phyloP scores from a whole-genome alignment of 2,329 filamentous ascomycete species.

The Emydomyces testavorans region DNA sequence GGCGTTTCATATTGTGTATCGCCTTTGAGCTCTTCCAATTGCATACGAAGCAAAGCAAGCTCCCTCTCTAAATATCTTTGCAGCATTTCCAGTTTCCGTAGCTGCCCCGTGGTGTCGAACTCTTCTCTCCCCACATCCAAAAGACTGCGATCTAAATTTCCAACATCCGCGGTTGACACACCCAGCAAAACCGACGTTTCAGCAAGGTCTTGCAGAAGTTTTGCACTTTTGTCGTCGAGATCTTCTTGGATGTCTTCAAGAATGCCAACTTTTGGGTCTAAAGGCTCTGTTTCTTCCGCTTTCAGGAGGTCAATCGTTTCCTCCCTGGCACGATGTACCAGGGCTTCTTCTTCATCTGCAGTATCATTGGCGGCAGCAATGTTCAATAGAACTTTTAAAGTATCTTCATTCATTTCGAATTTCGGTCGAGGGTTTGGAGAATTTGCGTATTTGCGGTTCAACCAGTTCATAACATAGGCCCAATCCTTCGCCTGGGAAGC shows the following conservation, averaged over 20 bases:
- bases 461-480: slow-evolving; percentile 77
- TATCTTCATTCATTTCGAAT: slow-evolving; percentile 82
- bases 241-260: slow-evolving; percentile 45
- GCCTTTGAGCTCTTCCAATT: slow-evolving; percentile 25
- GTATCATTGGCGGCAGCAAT: slow-evolving; percentile 65
- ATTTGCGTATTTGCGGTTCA: slow-evolving; percentile 51
- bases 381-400: slow-evolving; percentile 60
- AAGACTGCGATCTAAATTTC: slow-evolving; percentile 43
- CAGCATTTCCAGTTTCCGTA: slow-evolving; percentile 46
- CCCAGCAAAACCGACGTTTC: slow-evolving; percentile 42
- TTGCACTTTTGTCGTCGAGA: slow-evolving; percentile 43
- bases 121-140: slow-evolving; percentile 46
- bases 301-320: slow-evolving; percentile 27
- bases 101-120: slow-evolving; percentile 45
- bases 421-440: slow-evolving; percentile 50
- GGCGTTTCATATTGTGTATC: slow-evolving; percentile 42
- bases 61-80: slow-evolving; percentile 46
- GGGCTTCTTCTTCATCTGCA: slow-evolving; percentile 38
- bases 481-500: slow-evolving; percentile 81
- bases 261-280: slow-evolving; percentile 32
- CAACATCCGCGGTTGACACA: slow-evolving; percentile 39
- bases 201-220: slow-evolving; percentile 49
- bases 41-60: slow-evolving; percentile 26
- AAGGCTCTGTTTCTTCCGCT: slow-evolving; percentile 20
- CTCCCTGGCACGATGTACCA: slow-evolving; percentile 29